A percentile compares a stretch with the other conserved stretches of the same genome.
phyloP scores from a whole-genome alignment of 192 early-diverging fungal genomes.

The Phlyctochytrium planicorne region DNA sequence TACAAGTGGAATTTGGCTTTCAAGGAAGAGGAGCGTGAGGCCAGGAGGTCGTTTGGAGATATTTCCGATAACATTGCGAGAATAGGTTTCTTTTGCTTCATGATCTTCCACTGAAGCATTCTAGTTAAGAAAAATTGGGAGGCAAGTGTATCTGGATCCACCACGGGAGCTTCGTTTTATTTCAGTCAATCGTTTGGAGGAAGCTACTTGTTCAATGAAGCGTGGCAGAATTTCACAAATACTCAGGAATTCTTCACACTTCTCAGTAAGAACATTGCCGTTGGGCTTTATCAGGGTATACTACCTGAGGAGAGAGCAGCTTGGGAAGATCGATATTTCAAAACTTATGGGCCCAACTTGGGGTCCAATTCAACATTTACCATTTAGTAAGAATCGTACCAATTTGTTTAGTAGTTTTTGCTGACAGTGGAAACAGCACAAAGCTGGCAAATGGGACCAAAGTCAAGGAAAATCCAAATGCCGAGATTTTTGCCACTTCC shows the following conservation, averaged over 20 bases:
- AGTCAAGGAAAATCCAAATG: no score
- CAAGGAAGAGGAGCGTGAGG: neutral
- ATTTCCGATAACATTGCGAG: neutral
- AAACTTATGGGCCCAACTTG: neutral
- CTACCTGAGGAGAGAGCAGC: neutral
- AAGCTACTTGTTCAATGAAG: neutral
- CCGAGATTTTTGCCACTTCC: no score
- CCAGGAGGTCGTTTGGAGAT: neutral
- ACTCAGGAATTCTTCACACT: neutral
- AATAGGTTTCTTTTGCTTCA: neutral
- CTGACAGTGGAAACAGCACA: no score
- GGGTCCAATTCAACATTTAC: neutral
- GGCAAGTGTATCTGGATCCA: neutral
- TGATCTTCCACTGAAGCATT: neutral
- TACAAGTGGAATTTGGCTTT: conserved; percentile 6
- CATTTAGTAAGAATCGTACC: neutral
- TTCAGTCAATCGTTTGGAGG: neutral
- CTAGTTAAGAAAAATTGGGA: neutral
- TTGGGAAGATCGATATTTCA: neutral
- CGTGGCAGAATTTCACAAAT: neutral
- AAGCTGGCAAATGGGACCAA: no score
- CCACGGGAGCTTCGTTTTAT: neutral
- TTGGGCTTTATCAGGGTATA: neutral
- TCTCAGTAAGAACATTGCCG: neutral
- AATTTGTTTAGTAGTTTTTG: no score